Evolutionary conservation across 1,284 basidiomycete species (phyloP).

Genomic region (Apiotrichum laibachii): DNA sequence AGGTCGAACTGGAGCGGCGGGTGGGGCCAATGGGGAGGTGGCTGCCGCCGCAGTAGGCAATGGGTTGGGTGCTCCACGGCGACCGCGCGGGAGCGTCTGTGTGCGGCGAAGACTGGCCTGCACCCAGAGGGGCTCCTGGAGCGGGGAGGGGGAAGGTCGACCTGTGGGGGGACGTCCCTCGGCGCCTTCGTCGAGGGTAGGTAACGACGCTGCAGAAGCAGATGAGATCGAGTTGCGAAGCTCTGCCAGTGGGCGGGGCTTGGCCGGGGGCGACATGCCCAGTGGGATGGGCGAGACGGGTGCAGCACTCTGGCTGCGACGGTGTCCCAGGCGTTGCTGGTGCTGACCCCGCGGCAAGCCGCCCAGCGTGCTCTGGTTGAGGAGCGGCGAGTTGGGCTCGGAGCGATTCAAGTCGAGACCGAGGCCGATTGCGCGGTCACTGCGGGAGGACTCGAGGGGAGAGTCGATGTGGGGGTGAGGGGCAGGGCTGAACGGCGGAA

Average conservation of each 20-base stretch:
- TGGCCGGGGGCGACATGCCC: not conserved
- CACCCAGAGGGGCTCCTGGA: constrained; percentile 1
- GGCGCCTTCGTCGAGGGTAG: constrained; percentile 10
- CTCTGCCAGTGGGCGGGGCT: not conserved
- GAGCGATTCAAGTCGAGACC: not conserved
- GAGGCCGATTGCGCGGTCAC: not conserved
- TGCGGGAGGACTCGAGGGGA: constrained; percentile 4
- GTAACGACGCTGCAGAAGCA: constrained; percentile 4
- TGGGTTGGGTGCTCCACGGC: not conserved
- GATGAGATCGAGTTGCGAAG: constrained; percentile 1
- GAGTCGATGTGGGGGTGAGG: constrained; percentile 15
- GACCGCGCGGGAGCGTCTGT: constrained; percentile 1
- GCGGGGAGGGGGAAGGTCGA: not conserved
- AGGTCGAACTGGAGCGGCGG: not conserved
- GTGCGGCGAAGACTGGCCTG: constrained; percentile 1
- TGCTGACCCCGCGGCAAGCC: not conserved
- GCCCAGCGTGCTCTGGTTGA: not conserved
- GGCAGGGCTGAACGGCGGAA: constrained; percentile 6
- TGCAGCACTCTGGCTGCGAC: constrained; percentile 6
- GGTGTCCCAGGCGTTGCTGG: not conserved
- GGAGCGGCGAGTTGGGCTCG: not conserved
- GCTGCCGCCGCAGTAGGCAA: not conserved
- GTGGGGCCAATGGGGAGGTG: too few species aligned
- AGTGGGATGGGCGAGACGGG: not conserved
- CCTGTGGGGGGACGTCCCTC: not conserved